Evolutionary conservation across 1,139 yeast genomes (phyloP), one percentile per base, ranked within the genome.

Genomic region (Meyerozyma smithsonii): DNA sequence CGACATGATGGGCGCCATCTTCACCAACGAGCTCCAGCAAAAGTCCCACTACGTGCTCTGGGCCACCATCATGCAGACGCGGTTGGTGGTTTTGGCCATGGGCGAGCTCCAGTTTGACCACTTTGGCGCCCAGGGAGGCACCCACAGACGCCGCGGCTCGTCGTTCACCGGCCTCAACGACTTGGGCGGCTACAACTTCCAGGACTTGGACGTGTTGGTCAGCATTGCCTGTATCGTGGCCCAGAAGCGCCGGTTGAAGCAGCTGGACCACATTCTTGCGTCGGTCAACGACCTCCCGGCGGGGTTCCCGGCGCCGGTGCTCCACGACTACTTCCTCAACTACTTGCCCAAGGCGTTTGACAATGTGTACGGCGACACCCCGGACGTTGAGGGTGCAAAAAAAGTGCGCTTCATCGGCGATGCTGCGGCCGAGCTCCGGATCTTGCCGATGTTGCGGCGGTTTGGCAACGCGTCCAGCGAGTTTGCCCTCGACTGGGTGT

Each of bases 171-270:
- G 69, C 3, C 45, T 68, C 33, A 66, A 66, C 47, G 74, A 68
- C 8, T 54, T 67, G 44, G 73, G 72, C 16, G 73, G 72, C 2
- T 57, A 54, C 47, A 69, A 68, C 42, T 69, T 68, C 55, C 71
- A 67, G 42, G 74, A 69, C 46, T 58, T 67, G 44, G 72, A 66
- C 44, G 50, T 69, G 24, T 55, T 69, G 43, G 47, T 69, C 35
- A 49, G 54, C n/a, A 46, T 59, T 2, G 73, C 73, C 4, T 51
- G 62, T 28, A 47, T 55, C 37, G 59, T 61, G 15, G 66, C 64
- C 11, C 50, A 53, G 28, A 54, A 55, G 24, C 48, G 64, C 36
- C 43, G 48, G n/a, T 32, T 46, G 11, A 26, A 41, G 2, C 51
- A 46, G 15, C 44, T 47, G 18, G 41, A 45, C 5, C 42, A 52